Conservation (phyloP, 441 rosid genomes). For the Corymbia citriodora region DNA sequence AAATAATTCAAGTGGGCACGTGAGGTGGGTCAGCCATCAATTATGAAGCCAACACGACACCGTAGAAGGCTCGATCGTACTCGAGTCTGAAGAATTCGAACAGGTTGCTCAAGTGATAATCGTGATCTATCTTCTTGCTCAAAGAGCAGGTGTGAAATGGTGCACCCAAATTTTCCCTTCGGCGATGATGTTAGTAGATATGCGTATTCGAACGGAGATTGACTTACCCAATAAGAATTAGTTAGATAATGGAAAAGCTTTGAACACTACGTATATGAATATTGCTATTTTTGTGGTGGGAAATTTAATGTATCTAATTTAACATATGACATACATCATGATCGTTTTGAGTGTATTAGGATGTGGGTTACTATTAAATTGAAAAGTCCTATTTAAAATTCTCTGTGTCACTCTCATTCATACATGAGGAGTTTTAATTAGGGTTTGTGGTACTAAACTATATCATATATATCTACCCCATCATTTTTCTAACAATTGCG, state of each 20-base stretch:
- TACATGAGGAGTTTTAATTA: not conserved
- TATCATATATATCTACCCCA: not conserved
- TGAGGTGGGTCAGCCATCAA: not conserved
- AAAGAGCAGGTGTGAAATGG: not conserved
- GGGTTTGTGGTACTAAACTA: not conserved
- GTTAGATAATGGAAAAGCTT: not conserved
- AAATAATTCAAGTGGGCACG: not conserved
- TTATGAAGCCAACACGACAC: not conserved
- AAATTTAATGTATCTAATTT: not conserved
- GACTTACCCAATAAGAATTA: not conserved
- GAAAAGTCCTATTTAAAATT: not conserved
- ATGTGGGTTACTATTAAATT: not conserved
- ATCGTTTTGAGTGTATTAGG: not conserved
- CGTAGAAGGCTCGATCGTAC: not conserved
- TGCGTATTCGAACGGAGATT: not conserved
- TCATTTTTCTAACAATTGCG: not conserved
- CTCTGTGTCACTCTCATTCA: not conserved
- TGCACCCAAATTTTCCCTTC: not conserved
- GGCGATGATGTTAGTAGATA: not conserved
- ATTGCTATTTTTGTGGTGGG: not conserved
- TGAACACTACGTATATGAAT: not conserved
- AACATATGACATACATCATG: not conserved
- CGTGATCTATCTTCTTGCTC: not conserved
- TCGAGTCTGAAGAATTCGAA: not conserved
- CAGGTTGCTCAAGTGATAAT: not conserved